A percentile compares a stretch with the other conserved stretches of the same genome.
phyloP scores from a whole-genome alignment of 2,329 filamentous ascomycete species.

The Talaromyces marneffei region DNA sequence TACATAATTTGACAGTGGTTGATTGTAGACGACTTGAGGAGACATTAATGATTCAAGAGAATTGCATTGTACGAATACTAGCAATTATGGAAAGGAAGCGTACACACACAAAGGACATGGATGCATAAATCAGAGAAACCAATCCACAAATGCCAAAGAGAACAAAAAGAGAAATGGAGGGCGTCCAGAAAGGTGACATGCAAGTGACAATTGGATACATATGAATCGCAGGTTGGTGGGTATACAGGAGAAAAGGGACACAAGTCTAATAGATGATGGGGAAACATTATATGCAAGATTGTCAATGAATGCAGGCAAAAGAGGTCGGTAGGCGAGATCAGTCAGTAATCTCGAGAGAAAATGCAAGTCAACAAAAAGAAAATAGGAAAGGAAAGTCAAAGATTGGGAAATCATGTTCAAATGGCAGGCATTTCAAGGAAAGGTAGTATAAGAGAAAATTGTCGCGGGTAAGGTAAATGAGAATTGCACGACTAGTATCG shows the following conservation, averaged over 20 bases:
- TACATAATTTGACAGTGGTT: background rate
- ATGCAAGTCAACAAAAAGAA: background rate
- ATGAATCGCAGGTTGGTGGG: background rate
- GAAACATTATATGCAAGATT: background rate
- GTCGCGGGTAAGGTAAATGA: background rate
- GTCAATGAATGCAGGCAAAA: background rate
- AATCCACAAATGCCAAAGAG: background rate
- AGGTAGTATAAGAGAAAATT: background rate
- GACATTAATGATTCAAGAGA: background rate
- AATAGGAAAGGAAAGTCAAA: background rate
- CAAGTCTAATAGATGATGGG: background rate
- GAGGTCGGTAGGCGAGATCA: background rate
- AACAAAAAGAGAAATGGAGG: background rate
- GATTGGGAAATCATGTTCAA: background rate
- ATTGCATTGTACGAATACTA: background rate
- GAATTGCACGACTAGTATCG: constrained; percentile 36
- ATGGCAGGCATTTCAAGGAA: background rate
- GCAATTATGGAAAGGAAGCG: background rate
- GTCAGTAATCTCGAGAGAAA: too few relatives aligned
- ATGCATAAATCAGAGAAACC: background rate
- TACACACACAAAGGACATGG: background rate
- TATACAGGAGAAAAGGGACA: background rate
- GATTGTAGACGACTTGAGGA: background rate
- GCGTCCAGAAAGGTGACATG: background rate
- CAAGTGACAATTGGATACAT: background rate